A percentile compares a stretch with the other conserved stretches of the same genome.
These are phyloP conservation scores for Tricholoma saponaceum DNA, from an alignment of 768 basidiomycete genomes.

Conservation along the genomic window DNA sequence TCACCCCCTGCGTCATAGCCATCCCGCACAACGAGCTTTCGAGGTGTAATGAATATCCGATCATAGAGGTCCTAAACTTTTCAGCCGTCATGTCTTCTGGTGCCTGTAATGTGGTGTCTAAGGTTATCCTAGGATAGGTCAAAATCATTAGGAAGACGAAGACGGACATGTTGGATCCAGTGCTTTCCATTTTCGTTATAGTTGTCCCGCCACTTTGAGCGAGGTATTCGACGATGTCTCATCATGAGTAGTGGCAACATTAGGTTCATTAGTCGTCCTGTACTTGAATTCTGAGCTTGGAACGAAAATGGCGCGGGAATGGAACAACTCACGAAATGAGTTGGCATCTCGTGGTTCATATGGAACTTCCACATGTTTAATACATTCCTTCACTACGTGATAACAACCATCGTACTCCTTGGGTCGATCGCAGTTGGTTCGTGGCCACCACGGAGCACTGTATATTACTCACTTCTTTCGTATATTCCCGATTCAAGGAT, in stretches of 20 bases:
- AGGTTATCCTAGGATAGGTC: slow-evolving; percentile 3
- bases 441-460: slow-evolving; percentile 7
- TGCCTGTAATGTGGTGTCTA: slow-evolving; percentile 28
- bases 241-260: slow-evolving; percentile 83
- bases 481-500: slow-evolving; percentile 70
- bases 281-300: not conserved
- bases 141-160: not conserved
- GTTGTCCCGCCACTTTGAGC: slow-evolving; percentile 69
- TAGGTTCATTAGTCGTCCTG: slow-evolving; percentile 68
- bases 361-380: slow-evolving; percentile 49
- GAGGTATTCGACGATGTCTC: slow-evolving; percentile 76
- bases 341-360: slow-evolving; percentile 58
- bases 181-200: slow-evolving; percentile 62
- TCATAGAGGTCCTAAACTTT: slow-evolving; percentile 67
- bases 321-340: slow-evolving; percentile 54
- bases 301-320: not conserved
- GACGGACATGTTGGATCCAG: slow-evolving; percentile 73
- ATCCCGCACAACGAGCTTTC: slow-evolving; percentile 74
- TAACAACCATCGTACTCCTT: slow-evolving; percentile 76
- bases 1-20: slow-evolving; percentile 79
- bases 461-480: slow-evolving; percentile 45
- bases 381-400: slow-evolving; percentile 55
- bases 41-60: slow-evolving; percentile 72
- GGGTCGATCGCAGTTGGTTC: slow-evolving; percentile 7
- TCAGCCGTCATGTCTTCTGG: slow-evolving; percentile 61